These are phyloP conservation scores for Fraxinus velutina DNA, from an alignment of 305 asterid species.

Conservation along the genomic window DNA sequence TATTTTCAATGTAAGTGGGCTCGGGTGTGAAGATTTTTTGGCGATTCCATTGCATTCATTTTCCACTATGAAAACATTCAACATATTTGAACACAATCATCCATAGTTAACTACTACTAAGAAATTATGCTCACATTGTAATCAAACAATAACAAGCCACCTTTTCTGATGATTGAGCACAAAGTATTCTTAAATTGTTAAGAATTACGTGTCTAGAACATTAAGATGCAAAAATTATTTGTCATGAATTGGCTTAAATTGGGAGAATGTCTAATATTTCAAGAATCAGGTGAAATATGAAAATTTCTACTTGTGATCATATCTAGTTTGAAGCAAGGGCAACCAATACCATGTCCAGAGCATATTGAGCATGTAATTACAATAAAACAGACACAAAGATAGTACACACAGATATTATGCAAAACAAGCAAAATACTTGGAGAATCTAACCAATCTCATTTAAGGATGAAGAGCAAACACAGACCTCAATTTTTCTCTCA, in stretches of 20 bases:
- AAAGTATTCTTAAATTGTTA: not conserved
- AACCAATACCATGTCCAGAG: not conserved
- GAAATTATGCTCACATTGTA: not conserved
- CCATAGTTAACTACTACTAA: not conserved
- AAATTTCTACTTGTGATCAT: not conserved
- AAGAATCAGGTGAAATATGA: not conserved
- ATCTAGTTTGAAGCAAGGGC: not conserved
- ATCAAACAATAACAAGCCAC: not conserved
- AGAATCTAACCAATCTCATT: not conserved
- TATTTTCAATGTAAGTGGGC: not conserved
- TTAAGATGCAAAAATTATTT: not conserved
- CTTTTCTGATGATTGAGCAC: not conserved
- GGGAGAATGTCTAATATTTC: too few relatives aligned
- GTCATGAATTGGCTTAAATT: not conserved
- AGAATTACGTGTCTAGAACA: not conserved
- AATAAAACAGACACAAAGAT: not conserved
- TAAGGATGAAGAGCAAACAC: conserved; percentile 22
- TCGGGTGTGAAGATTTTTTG: not conserved
- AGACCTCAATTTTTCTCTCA: conserved; percentile 57
- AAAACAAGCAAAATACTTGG: not conserved
- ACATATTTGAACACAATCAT: not conserved
- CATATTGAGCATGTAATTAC: not conserved
- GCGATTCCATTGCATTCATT: not conserved
- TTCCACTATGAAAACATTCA: not conserved
- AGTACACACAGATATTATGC: not conserved